phyloP scores from a whole-genome alignment of 2,329 filamentous ascomycete species.

The Penicillium verrucosum region DNA sequence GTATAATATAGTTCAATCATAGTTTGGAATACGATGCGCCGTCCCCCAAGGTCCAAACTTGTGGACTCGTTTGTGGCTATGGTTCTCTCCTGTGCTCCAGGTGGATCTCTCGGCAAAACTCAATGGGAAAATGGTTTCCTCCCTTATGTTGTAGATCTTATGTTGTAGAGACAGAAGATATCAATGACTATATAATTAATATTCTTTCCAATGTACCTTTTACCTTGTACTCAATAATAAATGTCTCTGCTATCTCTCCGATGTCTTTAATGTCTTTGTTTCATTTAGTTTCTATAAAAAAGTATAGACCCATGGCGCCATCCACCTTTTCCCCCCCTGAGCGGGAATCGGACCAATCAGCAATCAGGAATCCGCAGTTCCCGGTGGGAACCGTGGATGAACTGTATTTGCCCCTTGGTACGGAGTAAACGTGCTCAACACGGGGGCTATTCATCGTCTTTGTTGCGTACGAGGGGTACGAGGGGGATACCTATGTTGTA shows the following conservation, averaged over 20 bases:
- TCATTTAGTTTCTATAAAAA: slow-evolving; percentile 1
- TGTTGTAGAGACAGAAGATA: no score
- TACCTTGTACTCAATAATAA: not conserved
- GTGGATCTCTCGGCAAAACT: slow-evolving; percentile 3
- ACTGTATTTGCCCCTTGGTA: slow-evolving; percentile 1
- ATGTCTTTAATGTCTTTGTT: not conserved
- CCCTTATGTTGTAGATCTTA: no score
- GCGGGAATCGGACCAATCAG: slow-evolving; percentile 16
- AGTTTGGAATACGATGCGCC: not conserved
- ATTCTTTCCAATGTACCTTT: not conserved
- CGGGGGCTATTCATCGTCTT: not conserved
- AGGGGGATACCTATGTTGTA: not conserved
- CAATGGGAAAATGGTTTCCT: not conserved
- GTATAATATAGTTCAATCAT: not conserved
- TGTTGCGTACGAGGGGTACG: not conserved
- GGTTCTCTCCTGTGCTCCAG: not conserved
- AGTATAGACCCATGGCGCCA: slow-evolving; percentile 2
- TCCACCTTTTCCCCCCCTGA: slow-evolving; percentile 10
- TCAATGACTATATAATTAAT: no score
- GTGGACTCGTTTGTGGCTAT: slow-evolving; percentile 1
- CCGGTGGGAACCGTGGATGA: slow-evolving; percentile 13
- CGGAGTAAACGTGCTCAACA: not conserved
- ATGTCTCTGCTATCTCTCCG: not conserved
- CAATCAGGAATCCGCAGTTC: slow-evolving; percentile 6
- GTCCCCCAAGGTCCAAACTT: not conserved